A percentile compares a stretch with the other conserved stretches of the same genome.
Evolutionary conservation across 2,329 filamentous ascomycete genomes (phyloP).

Genomic region (Didymella glomerata): DNA sequence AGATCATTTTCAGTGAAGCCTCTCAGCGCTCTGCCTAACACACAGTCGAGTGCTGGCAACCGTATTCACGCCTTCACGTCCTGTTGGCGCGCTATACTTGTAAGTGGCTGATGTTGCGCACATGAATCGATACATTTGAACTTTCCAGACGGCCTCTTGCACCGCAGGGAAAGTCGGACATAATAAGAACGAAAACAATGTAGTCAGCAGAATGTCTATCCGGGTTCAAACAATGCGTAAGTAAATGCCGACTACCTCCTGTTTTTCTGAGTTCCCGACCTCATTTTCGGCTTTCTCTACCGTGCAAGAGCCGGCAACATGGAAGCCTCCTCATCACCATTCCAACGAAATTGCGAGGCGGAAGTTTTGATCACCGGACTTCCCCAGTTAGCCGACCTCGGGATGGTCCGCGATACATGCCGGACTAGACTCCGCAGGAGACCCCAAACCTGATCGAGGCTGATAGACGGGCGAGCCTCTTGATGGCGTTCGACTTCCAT

Average conservation of each 20-base stretch:
- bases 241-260: too few species aligned
- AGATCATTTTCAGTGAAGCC: background rate
- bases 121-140: background rate
- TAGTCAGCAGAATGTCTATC: too few species aligned
- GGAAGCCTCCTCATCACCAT: background rate
- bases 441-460: conserved; percentile 13
- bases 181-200: too few species aligned
- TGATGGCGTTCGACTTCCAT: conserved; percentile 12
- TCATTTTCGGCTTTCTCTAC: too few species aligned
- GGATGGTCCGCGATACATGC: conserved; percentile 12
- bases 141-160: too few species aligned
- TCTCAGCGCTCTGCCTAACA: background rate
- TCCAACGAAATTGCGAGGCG: conserved; percentile 1
- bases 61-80: background rate
- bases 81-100: background rate
- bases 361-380: background rate
- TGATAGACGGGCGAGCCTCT: conserved; percentile 9
- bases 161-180: too few species aligned
- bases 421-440: conserved; percentile 16
- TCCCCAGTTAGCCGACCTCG: conserved; percentile 1
- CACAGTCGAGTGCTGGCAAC: background rate
- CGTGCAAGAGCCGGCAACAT: conserved; percentile 4
- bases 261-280: too few species aligned
- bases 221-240: too few species aligned
- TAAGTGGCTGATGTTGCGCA: background rate